Conservation (phyloP, 2,329 filamentous ascomycete genomes). For the Blastomyces parvus region DNA sequence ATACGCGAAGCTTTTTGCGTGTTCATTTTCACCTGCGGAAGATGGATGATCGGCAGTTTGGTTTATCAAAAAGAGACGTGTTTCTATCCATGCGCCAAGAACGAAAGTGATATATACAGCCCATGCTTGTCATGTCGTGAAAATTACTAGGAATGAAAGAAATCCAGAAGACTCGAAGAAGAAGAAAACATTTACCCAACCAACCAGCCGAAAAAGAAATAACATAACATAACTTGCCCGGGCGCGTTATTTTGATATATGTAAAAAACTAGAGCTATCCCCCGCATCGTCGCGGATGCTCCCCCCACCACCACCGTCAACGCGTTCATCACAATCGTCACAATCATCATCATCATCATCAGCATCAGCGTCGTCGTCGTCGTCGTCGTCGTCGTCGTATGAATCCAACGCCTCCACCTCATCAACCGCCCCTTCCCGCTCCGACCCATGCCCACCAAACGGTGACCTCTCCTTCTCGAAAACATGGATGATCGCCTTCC, state of each 20-base stretch:
- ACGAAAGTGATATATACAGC: too few relatives aligned
- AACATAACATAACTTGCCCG: neutral
- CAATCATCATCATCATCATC: neutral
- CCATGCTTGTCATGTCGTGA: too few relatives aligned
- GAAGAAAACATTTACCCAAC: neutral
- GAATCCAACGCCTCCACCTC: conserved; percentile 87
- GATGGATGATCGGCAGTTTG: too few relatives aligned
- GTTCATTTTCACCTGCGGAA: too few relatives aligned
- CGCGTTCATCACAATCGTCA: conserved; percentile 15
- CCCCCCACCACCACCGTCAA: conserved; percentile 14
- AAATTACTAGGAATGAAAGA: too few relatives aligned
- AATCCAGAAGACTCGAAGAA: too few relatives aligned
- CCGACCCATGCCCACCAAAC: conserved; percentile 42
- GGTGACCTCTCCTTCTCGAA: conserved; percentile 54
- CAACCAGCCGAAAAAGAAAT: neutral
- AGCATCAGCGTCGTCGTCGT: conserved; percentile 18
- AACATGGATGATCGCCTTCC: conserved; percentile 79
- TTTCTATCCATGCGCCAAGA: too few relatives aligned
- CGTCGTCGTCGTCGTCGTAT: conserved; percentile 30
- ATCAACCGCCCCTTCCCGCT: conserved; percentile 66
- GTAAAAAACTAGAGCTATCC: neutral
- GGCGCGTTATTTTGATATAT: neutral
- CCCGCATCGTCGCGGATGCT: neutral
- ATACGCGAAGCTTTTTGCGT: too few relatives aligned
- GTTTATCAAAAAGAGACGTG: too few relatives aligned